Evolutionary conservation across 768 basidiomycete genomes (phyloP).

Genomic region (Dendrothele bispora): DNA sequence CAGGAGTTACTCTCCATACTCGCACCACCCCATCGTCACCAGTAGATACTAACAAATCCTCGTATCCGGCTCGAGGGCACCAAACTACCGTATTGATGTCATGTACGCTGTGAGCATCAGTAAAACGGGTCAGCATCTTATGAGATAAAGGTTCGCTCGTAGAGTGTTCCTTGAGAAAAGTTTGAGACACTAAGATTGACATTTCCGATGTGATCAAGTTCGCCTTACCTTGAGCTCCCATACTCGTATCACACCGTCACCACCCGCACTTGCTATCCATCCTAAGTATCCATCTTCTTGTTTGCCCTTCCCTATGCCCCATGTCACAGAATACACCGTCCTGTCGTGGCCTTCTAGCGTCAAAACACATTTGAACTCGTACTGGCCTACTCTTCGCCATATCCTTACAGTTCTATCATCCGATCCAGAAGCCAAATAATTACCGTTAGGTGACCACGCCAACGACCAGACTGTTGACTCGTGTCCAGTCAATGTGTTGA

Average conservation of each 20-base stretch:
- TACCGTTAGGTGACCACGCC: slow-evolving; percentile 75
- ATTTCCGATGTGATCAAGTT: slow-evolving; percentile 4
- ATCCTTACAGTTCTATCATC: slow-evolving; percentile 84
- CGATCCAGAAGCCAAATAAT: slow-evolving; percentile 83
- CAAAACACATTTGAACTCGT: slow-evolving; percentile 62
- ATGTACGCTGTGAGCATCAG: slow-evolving; percentile 74
- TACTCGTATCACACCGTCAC: slow-evolving; percentile 81
- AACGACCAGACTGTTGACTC: slow-evolving; percentile 90
- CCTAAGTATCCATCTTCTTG: slow-evolving; percentile 51
- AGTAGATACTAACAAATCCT: slow-evolving; percentile 73
- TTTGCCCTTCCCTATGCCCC: slow-evolving; percentile 47
- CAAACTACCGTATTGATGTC: slow-evolving; percentile 87
- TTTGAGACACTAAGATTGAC: background rate
- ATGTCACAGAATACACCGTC: slow-evolving; percentile 79
- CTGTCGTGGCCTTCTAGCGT: slow-evolving; percentile 67
- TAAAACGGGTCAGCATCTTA: slow-evolving; percentile 55
- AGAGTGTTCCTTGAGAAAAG: slow-evolving; percentile 24
- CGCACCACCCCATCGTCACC: slow-evolving; percentile 84
- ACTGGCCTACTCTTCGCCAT: slow-evolving; percentile 70
- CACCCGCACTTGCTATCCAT: slow-evolving; percentile 82
- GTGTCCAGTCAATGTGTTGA: slow-evolving; percentile 80
- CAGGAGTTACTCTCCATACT: slow-evolving; percentile 65
- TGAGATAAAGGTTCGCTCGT: slow-evolving; percentile 27
- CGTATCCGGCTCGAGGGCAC: slow-evolving; percentile 68
- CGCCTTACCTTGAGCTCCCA: slow-evolving; percentile 70